These are phyloP conservation scores for Yamadazyma diospyri DNA, from an alignment of 1,139 yeast genomes.

Conservation along the genomic window DNA sequence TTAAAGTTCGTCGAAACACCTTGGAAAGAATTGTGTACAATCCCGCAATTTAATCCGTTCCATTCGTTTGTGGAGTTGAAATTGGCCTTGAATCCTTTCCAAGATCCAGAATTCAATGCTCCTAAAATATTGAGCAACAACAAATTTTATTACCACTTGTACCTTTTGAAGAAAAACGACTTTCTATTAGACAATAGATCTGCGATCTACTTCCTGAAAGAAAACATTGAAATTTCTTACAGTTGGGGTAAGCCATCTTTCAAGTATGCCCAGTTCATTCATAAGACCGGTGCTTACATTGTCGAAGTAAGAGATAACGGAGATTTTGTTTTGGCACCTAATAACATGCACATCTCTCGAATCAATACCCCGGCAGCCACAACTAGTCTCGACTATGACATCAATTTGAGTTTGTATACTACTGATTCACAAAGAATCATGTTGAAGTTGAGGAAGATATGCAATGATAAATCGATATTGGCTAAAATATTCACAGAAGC, in stretches of 20 bases:
- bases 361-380: slow-evolving; percentile 35
- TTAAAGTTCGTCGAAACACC: slow-evolving; percentile 88
- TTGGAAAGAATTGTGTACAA: slow-evolving; percentile 77
- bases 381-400: slow-evolving; percentile 10
- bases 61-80: slow-evolving; percentile 76
- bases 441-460: slow-evolving; percentile 61
- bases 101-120: slow-evolving; percentile 51
- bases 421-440: slow-evolving; percentile 72
- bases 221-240: slow-evolving; percentile 57
- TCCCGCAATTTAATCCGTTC: slow-evolving; percentile 79
- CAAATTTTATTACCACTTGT: slow-evolving; percentile 59
- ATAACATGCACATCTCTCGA: slow-evolving; percentile 68
- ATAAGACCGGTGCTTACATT: slow-evolving; percentile 81
- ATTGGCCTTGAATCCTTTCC: slow-evolving; percentile 66
- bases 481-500: slow-evolving; percentile 58
- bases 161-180: slow-evolving; percentile 62
- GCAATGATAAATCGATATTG: slow-evolving; percentile 50
- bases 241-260: slow-evolving; percentile 92
- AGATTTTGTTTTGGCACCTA: slow-evolving; percentile 76
- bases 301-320: slow-evolving; percentile 86
- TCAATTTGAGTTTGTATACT: slow-evolving; percentile 26
- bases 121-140: slow-evolving; percentile 46
- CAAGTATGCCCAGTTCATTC: slow-evolving; percentile 85
- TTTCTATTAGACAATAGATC: slow-evolving; percentile 83
- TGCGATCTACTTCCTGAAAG: slow-evolving; percentile 54